A percentile compares a stretch with the other conserved stretches of the same genome.
These are phyloP conservation scores for Diaporthe aspalathi DNA, from an alignment of 2,329 filamentous ascomycete genomes.

Conservation along the genomic window DNA sequence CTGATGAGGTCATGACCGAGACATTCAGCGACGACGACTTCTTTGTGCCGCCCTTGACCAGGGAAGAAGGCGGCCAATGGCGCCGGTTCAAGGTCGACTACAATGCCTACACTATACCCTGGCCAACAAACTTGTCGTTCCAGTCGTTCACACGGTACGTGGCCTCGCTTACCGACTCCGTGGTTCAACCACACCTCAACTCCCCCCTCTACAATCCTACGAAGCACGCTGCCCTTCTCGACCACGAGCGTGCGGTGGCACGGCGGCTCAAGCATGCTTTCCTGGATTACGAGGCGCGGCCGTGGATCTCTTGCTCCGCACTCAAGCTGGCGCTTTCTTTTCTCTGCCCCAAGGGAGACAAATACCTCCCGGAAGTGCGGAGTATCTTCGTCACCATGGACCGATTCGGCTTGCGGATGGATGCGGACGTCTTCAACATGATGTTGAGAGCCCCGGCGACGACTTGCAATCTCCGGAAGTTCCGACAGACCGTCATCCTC, in stretches of 20 bases:
- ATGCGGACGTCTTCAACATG: slow-evolving; percentile 61
- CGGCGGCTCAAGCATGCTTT: slow-evolving; percentile 54
- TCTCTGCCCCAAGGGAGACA: slow-evolving; percentile 48
- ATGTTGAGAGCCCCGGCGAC: slow-evolving; percentile 56
- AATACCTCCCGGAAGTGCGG: slow-evolving; percentile 44
- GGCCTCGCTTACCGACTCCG: slow-evolving; percentile 52
- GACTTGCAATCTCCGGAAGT: slow-evolving; percentile 56
- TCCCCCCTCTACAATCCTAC: slow-evolving; percentile 5
- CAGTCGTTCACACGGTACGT: slow-evolving; percentile 58
- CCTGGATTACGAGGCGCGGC: slow-evolving; percentile 48
- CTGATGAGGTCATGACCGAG: slow-evolving; percentile 17
- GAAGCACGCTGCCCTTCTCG: slow-evolving; percentile 38
- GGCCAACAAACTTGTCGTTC: slow-evolving; percentile 22
- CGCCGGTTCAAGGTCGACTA: not conserved
- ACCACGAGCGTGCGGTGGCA: slow-evolving; percentile 54
- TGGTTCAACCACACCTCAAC: slow-evolving; percentile 21
- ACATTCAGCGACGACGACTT: not conserved
- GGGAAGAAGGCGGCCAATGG: slow-evolving; percentile 32
- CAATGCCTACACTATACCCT: slow-evolving; percentile 25
- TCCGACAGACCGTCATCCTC: slow-evolving; percentile 52
- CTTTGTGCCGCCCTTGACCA: slow-evolving; percentile 30
- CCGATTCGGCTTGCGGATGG: slow-evolving; percentile 53
- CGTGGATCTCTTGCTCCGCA: slow-evolving; percentile 52
- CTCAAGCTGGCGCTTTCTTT: slow-evolving; percentile 59
- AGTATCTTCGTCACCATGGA: slow-evolving; percentile 53